Percentiles rank a stretch among this genome's conserved stretches.
phyloP scores from a whole-genome alignment of 345 rosid genomes.

The Eutrema yunnanense region DNA sequence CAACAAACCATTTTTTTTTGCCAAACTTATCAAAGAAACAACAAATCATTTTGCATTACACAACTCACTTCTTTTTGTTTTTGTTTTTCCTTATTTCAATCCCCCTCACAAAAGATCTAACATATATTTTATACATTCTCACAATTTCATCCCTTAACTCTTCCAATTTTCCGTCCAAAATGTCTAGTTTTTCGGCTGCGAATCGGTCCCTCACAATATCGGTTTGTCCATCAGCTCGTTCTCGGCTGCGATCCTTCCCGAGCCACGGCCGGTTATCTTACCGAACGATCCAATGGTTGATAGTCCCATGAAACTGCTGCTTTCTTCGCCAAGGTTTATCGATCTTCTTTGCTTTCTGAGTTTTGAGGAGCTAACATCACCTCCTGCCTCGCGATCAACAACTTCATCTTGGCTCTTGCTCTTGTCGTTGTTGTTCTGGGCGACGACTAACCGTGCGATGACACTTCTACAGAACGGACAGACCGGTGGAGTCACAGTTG shows the following conservation, averaged over 20 bases:
- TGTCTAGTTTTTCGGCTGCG: neutral
- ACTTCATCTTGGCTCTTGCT: constrained; percentile 34
- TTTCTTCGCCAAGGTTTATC: constrained; percentile 70
- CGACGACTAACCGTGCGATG: constrained; percentile 60
- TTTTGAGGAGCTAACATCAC: constrained; percentile 55
- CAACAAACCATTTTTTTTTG: constrained; percentile 13
- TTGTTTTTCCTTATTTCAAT: constrained; percentile 16
- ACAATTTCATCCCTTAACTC: neutral
- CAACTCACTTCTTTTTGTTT: neutral
- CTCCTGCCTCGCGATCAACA: constrained; percentile 40
- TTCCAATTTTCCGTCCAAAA: neutral
- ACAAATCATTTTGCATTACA: constrained; percentile 16
- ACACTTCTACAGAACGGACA: constrained; percentile 97
- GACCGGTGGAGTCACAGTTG: constrained; percentile 57
- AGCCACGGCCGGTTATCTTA: constrained; percentile 61
- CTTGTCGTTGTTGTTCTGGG: constrained; percentile 45
- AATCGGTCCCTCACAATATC: constrained; percentile 8
- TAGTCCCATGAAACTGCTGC: constrained; percentile 91
- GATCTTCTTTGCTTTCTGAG: constrained; percentile 62
- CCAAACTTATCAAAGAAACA: constrained; percentile 30
- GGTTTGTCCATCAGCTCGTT: constrained; percentile 60
- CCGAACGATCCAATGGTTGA: constrained; percentile 61
- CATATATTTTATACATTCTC: constrained; percentile 29
- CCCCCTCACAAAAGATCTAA: constrained; percentile 20
- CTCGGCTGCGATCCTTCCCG: constrained; percentile 65